Evolutionary conservation across 306 rosid species (phyloP).

Genomic region (Vachellia collinsii): DNA sequence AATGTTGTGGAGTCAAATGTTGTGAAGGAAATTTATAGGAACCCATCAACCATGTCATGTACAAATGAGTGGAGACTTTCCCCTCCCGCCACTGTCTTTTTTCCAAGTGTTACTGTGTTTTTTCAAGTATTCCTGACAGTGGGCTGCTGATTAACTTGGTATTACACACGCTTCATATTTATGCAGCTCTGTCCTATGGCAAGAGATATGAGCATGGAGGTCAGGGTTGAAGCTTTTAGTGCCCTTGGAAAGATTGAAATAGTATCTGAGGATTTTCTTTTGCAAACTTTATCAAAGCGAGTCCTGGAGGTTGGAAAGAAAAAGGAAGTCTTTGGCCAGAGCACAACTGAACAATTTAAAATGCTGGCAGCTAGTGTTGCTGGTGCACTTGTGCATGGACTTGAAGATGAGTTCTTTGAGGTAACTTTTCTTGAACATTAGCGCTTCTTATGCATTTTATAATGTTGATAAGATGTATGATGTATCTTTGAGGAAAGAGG

Average conservation of each 20-base stretch:
- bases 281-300: constrained; percentile 83
- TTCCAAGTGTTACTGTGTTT: constrained; percentile 26
- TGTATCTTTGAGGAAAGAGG: neutral
- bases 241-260: constrained; percentile 61
- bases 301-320: constrained; percentile 52
- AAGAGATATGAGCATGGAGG: constrained; percentile 89
- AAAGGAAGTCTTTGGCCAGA: constrained; percentile 47
- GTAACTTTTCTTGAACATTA: constrained; percentile 44
- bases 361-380: constrained; percentile 60
- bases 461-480: neutral
- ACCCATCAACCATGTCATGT: constrained; percentile 27
- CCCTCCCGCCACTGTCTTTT: constrained; percentile 26
- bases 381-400: constrained; percentile 87
- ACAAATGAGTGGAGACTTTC: constrained; percentile 38
- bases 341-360: constrained; percentile 52
- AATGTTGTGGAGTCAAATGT: constrained; percentile 32
- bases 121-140: constrained; percentile 28
- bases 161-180: constrained; percentile 36
- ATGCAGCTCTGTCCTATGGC: constrained; percentile 81
- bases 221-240: constrained; percentile 70
- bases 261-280: constrained; percentile 76
- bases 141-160: constrained; percentile 26
- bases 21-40: constrained; percentile 40
- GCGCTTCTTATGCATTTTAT: neutral
- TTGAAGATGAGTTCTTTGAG: constrained; percentile 93